These are phyloP conservation scores for Reticulascus tulasneorum DNA, from an alignment of 2,329 filamentous ascomycete genomes.

Conservation along the genomic window DNA sequence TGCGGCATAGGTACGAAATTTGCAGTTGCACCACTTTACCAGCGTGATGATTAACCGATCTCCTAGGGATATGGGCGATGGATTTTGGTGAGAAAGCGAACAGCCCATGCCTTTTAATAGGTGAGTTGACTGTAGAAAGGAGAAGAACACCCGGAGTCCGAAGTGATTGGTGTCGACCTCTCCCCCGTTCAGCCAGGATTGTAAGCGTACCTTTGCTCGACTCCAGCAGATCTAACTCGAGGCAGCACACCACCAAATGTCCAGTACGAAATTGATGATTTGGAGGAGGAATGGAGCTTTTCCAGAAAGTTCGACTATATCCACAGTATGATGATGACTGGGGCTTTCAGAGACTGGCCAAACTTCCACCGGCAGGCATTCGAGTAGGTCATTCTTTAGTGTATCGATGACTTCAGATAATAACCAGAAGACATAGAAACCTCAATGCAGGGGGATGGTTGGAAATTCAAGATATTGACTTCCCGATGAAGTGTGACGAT, in stretches of 20 bases:
- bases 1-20: constrained; percentile 39
- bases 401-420: no score
- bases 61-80: constrained; percentile 46
- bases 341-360: constrained; percentile 21
- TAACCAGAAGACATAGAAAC: constrained; percentile 8
- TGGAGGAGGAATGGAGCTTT: constrained; percentile 46
- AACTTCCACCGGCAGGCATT: constrained; percentile 20
- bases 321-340: constrained; percentile 28
- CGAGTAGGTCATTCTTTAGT: constrained; percentile 8
- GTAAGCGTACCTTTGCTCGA: constrained; percentile 7
- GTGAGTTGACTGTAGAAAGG: no score
- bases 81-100: constrained; percentile 36
- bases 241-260: constrained; percentile 36
- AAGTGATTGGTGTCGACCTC: constrained; percentile 43
- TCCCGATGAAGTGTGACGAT: constrained; percentile 26
- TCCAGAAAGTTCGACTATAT: constrained; percentile 28
- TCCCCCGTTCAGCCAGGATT: constrained; percentile 39
- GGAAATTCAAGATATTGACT: constrained; percentile 34
- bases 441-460: constrained; percentile 31
- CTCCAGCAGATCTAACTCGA: background rate
- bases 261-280: constrained; percentile 53
- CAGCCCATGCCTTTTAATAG: no score
- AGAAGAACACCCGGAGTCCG: constrained; percentile 32
- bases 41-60: background rate
- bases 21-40: background rate